These are phyloP conservation scores for Hsuehochloa calcarea DNA, from an alignment of 176 grass and related monocot genomes.

Conservation along the genomic window DNA sequence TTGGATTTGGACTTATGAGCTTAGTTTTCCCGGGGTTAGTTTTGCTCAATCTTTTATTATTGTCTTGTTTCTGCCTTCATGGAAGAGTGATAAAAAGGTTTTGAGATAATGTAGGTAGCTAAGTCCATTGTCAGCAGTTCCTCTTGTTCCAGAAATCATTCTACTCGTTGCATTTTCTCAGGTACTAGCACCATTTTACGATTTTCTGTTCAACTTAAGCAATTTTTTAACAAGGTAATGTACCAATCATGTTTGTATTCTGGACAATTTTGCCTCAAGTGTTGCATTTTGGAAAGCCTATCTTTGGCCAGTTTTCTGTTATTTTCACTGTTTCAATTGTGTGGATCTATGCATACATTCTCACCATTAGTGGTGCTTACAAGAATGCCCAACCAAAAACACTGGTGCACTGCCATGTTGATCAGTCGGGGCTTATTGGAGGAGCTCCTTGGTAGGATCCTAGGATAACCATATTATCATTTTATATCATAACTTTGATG, in stretches of 20 bases:
- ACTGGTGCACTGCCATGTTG: constrained; percentile 83
- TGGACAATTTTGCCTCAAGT: constrained; percentile 65
- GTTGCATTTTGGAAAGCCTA: constrained; percentile 43
- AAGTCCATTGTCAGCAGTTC: constrained; percentile 88
- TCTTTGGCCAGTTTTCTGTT: constrained; percentile 68
- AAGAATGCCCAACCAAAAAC: constrained; percentile 64
- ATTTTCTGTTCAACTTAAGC: background rate
- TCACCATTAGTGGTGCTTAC: constrained; percentile 88
- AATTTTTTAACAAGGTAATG: background rate
- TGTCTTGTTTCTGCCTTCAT: background rate
- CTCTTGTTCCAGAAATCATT: constrained; percentile 76
- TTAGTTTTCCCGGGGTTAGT: constrained; percentile 93
- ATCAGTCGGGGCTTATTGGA: constrained; percentile 73
- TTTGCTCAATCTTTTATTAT: background rate
- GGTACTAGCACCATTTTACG: constrained; percentile 43
- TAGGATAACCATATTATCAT: background rate
- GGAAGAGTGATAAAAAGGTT: background rate
- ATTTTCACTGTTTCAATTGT: constrained; percentile 81
- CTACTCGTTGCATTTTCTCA: constrained; percentile 74
- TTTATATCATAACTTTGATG: background rate
- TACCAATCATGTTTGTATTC: constrained; percentile 8
- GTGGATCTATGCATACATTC: constrained; percentile 87
- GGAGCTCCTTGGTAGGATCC: constrained; percentile 79
- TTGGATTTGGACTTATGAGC: constrained; percentile 93
- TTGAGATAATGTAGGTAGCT: constrained; percentile 55